Conservation (phyloP, 176 grass and related monocot genomes). For the Oryza punctata region DNA sequence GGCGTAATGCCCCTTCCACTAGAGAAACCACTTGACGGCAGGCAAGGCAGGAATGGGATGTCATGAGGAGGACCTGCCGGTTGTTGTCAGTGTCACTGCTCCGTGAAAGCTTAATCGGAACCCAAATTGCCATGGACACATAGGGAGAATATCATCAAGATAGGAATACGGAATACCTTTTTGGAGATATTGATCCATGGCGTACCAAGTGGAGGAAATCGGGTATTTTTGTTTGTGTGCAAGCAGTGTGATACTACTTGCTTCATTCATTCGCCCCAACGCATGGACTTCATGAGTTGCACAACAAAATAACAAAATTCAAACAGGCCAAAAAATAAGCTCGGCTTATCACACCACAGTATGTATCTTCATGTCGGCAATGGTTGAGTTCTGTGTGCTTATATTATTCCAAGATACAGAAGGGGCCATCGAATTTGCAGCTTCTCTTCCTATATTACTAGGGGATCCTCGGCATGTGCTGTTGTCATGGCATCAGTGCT, state of each 20-base stretch:
- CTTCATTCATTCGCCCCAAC: neutral
- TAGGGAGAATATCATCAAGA: neutral
- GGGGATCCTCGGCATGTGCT: neutral
- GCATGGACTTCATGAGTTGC: neutral
- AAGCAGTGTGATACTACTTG: neutral
- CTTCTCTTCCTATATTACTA: conserved; percentile 25
- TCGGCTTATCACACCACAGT: neutral
- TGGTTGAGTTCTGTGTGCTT: neutral
- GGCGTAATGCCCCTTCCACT: conserved; percentile 47
- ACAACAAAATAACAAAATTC: neutral
- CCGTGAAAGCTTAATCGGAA: neutral
- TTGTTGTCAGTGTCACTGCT: neutral
- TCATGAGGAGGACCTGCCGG: conserved; percentile 24
- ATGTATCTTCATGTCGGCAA: conserved; percentile 23
- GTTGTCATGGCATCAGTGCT: neutral
- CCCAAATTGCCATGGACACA: neutral
- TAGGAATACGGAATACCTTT: conserved; percentile 14
- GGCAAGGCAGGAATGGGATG: neutral
- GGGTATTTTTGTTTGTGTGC: neutral
- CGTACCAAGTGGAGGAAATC: neutral
- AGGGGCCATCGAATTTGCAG: conserved; percentile 30
- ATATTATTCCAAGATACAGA: conserved; percentile 20
- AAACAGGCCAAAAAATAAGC: neutral
- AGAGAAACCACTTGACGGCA: conserved; percentile 34
- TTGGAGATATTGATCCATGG: neutral